Evolutionary conservation across 192 early-diverging fungal species (phyloP).

Genomic region (Phycomyces nitens): DNA sequence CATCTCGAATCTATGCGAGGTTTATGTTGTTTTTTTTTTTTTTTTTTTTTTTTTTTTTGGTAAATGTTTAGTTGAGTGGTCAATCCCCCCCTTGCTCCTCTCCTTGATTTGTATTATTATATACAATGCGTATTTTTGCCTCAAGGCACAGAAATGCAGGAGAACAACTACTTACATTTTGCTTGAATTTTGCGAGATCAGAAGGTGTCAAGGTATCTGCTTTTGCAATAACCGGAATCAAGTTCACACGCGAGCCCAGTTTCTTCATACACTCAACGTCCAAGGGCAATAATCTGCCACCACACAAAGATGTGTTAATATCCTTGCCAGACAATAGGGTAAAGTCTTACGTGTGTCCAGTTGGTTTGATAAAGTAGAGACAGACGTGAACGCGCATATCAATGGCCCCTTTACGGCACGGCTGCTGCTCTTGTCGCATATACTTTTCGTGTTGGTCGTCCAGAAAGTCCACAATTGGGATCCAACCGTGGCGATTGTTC

Average conservation of each 20-base stretch:
- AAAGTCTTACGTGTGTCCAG: conserved; percentile 79
- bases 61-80: background rate
- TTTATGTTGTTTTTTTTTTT: too few species aligned
- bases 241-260: conserved; percentile 90
- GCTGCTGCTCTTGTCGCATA: conserved; percentile 88
- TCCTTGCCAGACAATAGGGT: background rate
- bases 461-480: conserved; percentile 95
- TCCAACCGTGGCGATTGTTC: conserved; percentile 95
- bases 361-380: conserved; percentile 97
- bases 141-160: background rate
- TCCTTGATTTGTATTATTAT: too few species aligned
- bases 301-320: conserved; percentile 3
- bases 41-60: conserved; percentile 1
- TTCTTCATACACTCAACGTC: conserved; percentile 99
- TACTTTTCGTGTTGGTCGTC: conserved; percentile 97
- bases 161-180: conserved; percentile 59
- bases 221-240: conserved; percentile 98
- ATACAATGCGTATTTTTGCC: too few species aligned
- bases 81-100: too few species aligned
- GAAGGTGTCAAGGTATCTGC: conserved; percentile 95
- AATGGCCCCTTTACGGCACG: conserved; percentile 78
- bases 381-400: conserved; percentile 98
- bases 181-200: conserved; percentile 91
- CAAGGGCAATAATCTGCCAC: conserved; percentile 71
- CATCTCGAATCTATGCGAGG: conserved; percentile 72